Percentiles rank a stretch among this genome's conserved stretches.
These are phyloP conservation scores for Dalbergia cochinchinensis DNA, from an alignment of 306 rosid genomes.

Conservation along the genomic window DNA sequence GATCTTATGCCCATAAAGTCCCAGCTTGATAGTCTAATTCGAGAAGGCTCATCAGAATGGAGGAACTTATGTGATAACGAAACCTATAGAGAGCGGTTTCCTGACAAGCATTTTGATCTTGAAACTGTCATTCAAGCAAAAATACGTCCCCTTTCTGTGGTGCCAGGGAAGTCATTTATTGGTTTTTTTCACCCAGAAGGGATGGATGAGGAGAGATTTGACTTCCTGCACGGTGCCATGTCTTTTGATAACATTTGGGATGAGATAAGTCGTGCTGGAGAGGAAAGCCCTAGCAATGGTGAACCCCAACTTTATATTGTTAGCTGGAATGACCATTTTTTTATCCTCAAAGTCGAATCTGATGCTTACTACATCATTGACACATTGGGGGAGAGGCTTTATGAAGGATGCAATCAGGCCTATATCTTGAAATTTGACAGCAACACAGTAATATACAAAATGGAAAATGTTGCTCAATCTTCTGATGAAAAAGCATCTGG, in stretches of 20 bases:
- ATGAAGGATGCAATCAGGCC: slow-evolving; percentile 95
- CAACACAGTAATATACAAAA: slow-evolving; percentile 66
- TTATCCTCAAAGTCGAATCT: slow-evolving; percentile 88
- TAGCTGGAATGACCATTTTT: slow-evolving; percentile 98
- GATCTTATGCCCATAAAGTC: slow-evolving; percentile 91
- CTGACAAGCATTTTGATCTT: slow-evolving; percentile 94
- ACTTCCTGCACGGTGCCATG: slow-evolving; percentile 91
- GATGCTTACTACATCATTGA: slow-evolving; percentile 91
- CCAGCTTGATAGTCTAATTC: slow-evolving; percentile 85
- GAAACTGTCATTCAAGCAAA: slow-evolving; percentile 90
- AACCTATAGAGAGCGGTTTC: slow-evolving; percentile 75
- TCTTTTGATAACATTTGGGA: slow-evolving; percentile 97
- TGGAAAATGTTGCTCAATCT: slow-evolving; percentile 46
- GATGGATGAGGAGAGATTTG: slow-evolving; percentile 80
- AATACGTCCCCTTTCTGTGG: slow-evolving; percentile 83
- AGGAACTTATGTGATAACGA: slow-evolving; percentile 83
- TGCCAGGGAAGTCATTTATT: slow-evolving; percentile 74
- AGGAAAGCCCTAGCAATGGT: slow-evolving; percentile 56
- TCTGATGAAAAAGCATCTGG: slow-evolving; percentile 57
- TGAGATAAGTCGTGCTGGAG: slow-evolving; percentile 71
- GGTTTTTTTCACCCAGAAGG: slow-evolving; percentile 98
- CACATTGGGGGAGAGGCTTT: slow-evolving; percentile 96
- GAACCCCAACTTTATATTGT: slow-evolving; percentile 82
- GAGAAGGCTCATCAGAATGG: slow-evolving; percentile 97
- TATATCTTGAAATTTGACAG: slow-evolving; percentile 88